Base-by-base conservation (phyloP, 305 asterid species). In the Rubia occidens region DNA sequence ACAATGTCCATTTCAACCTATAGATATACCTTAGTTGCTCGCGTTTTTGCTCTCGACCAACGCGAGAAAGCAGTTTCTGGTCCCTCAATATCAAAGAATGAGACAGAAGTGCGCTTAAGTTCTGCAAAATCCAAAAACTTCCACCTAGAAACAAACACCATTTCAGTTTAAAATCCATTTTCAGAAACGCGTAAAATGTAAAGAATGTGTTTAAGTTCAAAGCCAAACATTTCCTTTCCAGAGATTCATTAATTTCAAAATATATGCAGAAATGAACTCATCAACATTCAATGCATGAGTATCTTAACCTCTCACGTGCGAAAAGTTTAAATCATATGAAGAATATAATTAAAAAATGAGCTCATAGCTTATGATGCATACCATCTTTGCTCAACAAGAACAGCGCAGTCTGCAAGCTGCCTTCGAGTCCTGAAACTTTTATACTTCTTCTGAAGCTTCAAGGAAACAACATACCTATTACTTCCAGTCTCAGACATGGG, bases 401-500 rank as follows among this genome's bases (percentile, higher is more conserved):
- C 98, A 2, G 96, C 96, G 76, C 96, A 89, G 75, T 89, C 98
- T n/a, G 98, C 95, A 15, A 91, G 84, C 45, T 82, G 90, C 80
- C 98, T 86, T 73, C 98, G 78, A 1, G 89, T 91, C 70, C 98
- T 81, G 68, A 91, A 91, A 78, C 96, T 91, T 75, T 86, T 91
- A 77, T 91, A 91, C 0, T 96, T 91, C 72, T 91, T 91, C 74
- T 91, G 96, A 84, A 91, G 71, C 85, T 79, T 86, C 14, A 86
- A 45, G 43, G 98, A 96, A 17, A 96, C 96, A 58, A 68, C 77
- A 68, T 91, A 79, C 67, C 91, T 85, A 9, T 14, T 64, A 2
- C 73, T 71, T n/a, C 24, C 79, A 6, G 70, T 37, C 39, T 72
- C 58, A 51, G 58, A 51, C 9, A 5, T 6, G 9, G 58, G 76